Conservation (phyloP, 176 grass and related monocot genomes). For the Hyparrhenia diplandra region DNA sequence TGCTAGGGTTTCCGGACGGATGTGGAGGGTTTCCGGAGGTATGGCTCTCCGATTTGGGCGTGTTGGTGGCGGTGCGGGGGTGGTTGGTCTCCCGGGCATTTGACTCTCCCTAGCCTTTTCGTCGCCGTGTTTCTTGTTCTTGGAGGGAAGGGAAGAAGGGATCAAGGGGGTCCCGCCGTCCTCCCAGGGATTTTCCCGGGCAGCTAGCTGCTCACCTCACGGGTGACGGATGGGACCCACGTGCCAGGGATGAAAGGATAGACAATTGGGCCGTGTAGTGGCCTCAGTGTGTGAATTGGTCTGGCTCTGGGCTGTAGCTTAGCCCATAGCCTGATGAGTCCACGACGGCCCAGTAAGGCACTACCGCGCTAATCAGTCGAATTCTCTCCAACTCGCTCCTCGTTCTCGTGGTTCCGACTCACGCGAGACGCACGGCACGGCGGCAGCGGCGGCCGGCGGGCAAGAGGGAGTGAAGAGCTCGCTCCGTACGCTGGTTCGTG, state of each 20-base stretch:
- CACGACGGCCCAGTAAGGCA: too few relatives aligned
- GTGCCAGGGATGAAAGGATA: neutral
- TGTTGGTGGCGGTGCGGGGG: constrained; percentile 1
- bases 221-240: neutral
- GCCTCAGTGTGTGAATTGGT: too few relatives aligned
- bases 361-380: too few relatives aligned
- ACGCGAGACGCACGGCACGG: too few relatives aligned
- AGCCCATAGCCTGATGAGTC: too few relatives aligned
- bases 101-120: constrained; percentile 9
- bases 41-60: constrained; percentile 32
- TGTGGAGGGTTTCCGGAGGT: neutral
- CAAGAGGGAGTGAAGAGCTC: too few relatives aligned
- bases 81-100: constrained; percentile 9
- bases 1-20: constrained; percentile 19
- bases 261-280: neutral
- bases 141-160: neutral
- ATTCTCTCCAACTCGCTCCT: too few relatives aligned
- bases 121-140: constrained; percentile 18
- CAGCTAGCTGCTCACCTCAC: neutral
- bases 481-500: too few relatives aligned
- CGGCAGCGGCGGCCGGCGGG: too few relatives aligned
- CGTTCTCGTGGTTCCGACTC: too few relatives aligned
- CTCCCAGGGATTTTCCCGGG: too few relatives aligned
- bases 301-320: too few relatives aligned
- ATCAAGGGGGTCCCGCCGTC: neutral